These are phyloP conservation scores for Bimuria novae-zelandiae DNA, from an alignment of 2,329 filamentous ascomycete genomes.

Conservation along the genomic window DNA sequence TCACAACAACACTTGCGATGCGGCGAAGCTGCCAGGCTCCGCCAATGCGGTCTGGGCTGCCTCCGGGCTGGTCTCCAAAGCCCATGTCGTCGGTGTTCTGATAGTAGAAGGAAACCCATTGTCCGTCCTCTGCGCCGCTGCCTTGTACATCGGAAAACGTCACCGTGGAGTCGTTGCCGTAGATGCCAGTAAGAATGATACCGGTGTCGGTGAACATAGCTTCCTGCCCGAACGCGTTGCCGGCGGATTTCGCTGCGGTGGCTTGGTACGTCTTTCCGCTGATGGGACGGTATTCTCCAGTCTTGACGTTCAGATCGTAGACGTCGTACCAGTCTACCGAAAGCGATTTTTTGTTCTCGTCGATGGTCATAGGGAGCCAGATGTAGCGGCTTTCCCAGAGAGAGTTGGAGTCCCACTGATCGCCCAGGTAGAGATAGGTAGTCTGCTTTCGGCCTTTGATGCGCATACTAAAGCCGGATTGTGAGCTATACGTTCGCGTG, in stretches of 20 bases:
- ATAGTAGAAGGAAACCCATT: constrained; percentile 64
- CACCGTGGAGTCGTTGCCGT: constrained; percentile 60
- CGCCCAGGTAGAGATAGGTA: constrained; percentile 58
- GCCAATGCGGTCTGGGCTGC: constrained; percentile 63
- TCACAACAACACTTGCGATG: constrained; percentile 65
- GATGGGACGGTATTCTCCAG: constrained; percentile 54
- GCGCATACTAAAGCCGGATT: constrained; percentile 56
- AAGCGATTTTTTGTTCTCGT: constrained; percentile 58
- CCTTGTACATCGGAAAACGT: constrained; percentile 57
- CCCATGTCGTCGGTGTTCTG: constrained; percentile 67
- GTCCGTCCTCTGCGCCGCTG: constrained; percentile 50
- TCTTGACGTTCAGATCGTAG: constrained; percentile 60
- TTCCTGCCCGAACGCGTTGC: constrained; percentile 60
- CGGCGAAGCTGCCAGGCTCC: constrained; percentile 64
- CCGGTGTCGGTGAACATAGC: constrained; percentile 57
- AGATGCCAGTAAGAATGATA: constrained; percentile 57
- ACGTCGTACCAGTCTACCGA: constrained; percentile 60
- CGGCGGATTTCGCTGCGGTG: constrained; percentile 52
- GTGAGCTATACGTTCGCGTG: constrained; percentile 59
- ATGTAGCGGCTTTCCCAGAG: constrained; percentile 63
- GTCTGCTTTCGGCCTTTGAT: constrained; percentile 57
- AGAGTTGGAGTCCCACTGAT: constrained; percentile 61
- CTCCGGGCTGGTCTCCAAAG: constrained; percentile 59
- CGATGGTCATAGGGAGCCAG: constrained; percentile 60
- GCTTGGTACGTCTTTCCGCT: constrained; percentile 55